Base-by-base conservation (phyloP, 441 rosid genomes). In the Erysimum cheiri region DNA sequence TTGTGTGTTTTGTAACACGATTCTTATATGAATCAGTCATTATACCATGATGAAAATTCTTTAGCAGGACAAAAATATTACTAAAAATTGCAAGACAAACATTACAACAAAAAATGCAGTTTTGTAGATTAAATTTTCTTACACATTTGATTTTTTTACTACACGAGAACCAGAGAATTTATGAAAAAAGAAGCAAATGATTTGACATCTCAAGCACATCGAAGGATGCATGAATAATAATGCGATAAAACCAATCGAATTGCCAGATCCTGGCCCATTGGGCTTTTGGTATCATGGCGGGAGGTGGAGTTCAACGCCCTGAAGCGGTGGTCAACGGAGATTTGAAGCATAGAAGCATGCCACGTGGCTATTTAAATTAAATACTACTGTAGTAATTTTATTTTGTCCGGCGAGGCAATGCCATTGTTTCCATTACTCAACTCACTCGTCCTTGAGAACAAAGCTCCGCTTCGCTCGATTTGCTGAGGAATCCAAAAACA, bases 401-500 rank as follows among this genome's bases (percentile, higher is more conserved):
- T 26, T 26, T 28, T 26, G 28, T 36, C 46, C 48, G 1, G 48
- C 32, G 5, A 29, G 5, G 32, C 48, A 5, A 43, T n/a, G 19
- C 19, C 39, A 36, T 29, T 22, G 2, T 1, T 19, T 1, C 22
- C 22, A 28, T 4, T 28, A 3, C 5, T 28, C 31, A 8, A 7
- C 11, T 36, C 40, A 19, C 9, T 36, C 40, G 1, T 43, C 48
- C 13, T 47, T 6, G 17, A 57, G 29, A 35, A 26, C 72, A 33
- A 31, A 44, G 10, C n/a, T 55, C 71, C 71, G 63, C 44, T 67
- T 41, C 37, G 60, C 31, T 39, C 33, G 6, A 49, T 3, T 24
- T 11, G 0, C 41, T 2, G 54, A 47, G 24, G 24, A 29, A 29
- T 29, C 4, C 32, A 8, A 24, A 11, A 2, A 5, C 8, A 4